phyloP scores from a whole-genome alignment of 2,329 filamentous ascomycete species.

The Claviceps humidiphila region DNA sequence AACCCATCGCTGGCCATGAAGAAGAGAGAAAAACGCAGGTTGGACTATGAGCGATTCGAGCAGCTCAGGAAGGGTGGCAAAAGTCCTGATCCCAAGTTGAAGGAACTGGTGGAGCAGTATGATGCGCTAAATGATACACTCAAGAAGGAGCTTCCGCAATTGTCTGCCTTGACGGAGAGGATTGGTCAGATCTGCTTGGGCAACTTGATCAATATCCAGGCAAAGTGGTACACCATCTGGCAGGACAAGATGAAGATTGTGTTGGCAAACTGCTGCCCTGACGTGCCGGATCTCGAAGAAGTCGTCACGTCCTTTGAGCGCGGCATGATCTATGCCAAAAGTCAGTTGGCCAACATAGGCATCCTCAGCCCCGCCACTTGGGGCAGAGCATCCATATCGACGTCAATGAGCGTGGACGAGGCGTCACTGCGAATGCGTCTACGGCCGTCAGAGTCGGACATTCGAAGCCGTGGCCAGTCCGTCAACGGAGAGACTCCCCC shows the following conservation, averaged over 20 bases:
- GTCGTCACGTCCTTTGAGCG: slow-evolving; percentile 66
- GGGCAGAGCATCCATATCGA: slow-evolving; percentile 46
- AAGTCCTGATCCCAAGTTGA: slow-evolving; percentile 74
- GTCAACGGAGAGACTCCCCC: slow-evolving; percentile 51
- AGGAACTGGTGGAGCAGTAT: slow-evolving; percentile 78
- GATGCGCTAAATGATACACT: slow-evolving; percentile 82
- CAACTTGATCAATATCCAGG: slow-evolving; percentile 75
- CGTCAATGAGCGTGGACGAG: slow-evolving; percentile 40
- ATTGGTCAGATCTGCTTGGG: slow-evolving; percentile 71
- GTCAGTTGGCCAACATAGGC: slow-evolving; percentile 54
- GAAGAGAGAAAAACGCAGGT: slow-evolving; percentile 82
- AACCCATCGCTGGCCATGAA: slow-evolving; percentile 82
- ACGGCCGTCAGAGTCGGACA: slow-evolving; percentile 34
- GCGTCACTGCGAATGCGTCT: slow-evolving; percentile 34
- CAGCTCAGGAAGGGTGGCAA: slow-evolving; percentile 68
- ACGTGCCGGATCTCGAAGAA: slow-evolving; percentile 55
- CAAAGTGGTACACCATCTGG: slow-evolving; percentile 71
- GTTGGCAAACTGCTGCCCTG: slow-evolving; percentile 45
- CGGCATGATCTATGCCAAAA: slow-evolving; percentile 66
- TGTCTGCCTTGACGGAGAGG: slow-evolving; percentile 70
- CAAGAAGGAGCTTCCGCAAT: slow-evolving; percentile 78
- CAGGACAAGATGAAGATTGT: slow-evolving; percentile 69
- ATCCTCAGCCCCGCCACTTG: slow-evolving; percentile 64
- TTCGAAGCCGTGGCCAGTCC: slow-evolving; percentile 46
- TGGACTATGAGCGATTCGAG: slow-evolving; percentile 76